Percentiles rank a stretch among this genome's conserved stretches.
Conservation (phyloP, 768 basidiomycete species). For the Cystoderma amianthinum region DNA sequence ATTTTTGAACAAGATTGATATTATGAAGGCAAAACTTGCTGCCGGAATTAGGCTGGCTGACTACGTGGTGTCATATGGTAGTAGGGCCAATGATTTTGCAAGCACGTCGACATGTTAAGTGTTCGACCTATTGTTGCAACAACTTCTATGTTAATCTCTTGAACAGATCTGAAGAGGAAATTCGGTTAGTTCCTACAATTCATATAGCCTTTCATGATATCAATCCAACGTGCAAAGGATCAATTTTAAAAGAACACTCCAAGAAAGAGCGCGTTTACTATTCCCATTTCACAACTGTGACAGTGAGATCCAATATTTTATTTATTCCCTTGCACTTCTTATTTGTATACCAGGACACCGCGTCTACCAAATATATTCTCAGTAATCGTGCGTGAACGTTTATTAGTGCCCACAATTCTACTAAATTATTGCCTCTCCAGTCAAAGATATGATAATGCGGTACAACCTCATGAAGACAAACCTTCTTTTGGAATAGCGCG, state of each 20-base stretch:
- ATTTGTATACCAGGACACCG: conserved; percentile 38
- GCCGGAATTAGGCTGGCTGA: conserved; percentile 58
- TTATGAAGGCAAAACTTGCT: conserved; percentile 57
- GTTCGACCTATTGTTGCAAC: conserved; percentile 3
- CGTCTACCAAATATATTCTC: conserved; percentile 48
- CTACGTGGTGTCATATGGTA: conserved; percentile 67
- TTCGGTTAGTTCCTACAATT: conserved; percentile 27
- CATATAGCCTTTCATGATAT: neutral
- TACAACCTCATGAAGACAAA: conserved; percentile 32
- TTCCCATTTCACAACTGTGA: conserved; percentile 63
- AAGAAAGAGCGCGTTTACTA: conserved; percentile 45
- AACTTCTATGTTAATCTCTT: conserved; percentile 4
- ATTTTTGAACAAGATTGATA: conserved; percentile 81
- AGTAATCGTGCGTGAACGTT: conserved; percentile 33
- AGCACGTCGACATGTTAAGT: conserved; percentile 59
- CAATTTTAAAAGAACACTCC: conserved; percentile 36
- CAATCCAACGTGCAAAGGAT: conserved; percentile 17
- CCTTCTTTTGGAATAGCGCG: no score
- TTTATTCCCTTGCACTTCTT: conserved; percentile 4
- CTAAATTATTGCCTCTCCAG: conserved; percentile 15
- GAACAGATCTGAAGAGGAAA: conserved; percentile 33
- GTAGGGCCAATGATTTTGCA: conserved; percentile 64
- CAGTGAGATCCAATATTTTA: conserved; percentile 28
- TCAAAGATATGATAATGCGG: conserved; percentile 41
- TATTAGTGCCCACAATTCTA: conserved; percentile 1